These are phyloP conservation scores for Candida stauntonica DNA, from an alignment of 805 yeast genomes.

Conservation along the genomic window DNA sequence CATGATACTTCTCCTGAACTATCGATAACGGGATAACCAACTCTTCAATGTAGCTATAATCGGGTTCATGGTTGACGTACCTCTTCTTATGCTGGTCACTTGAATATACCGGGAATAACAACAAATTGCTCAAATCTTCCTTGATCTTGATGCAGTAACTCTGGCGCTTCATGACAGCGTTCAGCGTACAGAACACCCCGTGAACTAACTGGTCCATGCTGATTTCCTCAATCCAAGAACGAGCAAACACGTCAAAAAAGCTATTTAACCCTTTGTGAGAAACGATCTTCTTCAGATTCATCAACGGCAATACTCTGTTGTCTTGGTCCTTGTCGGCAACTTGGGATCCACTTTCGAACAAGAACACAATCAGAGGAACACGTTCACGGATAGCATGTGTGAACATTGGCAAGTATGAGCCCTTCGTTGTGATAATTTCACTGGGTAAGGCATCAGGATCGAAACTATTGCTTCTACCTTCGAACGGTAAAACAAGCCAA, in stretches of 20 bases:
- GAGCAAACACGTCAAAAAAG: constrained; percentile 40
- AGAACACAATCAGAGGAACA: constrained; percentile 36
- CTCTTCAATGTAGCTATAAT: constrained; percentile 5
- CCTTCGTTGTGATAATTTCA: constrained; percentile 8
- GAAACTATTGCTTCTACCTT: constrained; percentile 21
- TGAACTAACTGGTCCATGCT: constrained; percentile 33
- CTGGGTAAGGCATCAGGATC: constrained; percentile 12
- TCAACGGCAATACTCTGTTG: constrained; percentile 10
- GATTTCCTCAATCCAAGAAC: constrained; percentile 34
- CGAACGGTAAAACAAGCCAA: constrained; percentile 39
- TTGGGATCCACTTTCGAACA: constrained; percentile 28
- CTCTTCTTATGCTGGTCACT: not conserved
- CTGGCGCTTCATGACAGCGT: constrained; percentile 14
- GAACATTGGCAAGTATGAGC: constrained; percentile 27
- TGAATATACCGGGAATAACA: constrained; percentile 28
- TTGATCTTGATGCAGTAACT: constrained; percentile 39
- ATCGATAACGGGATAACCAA: constrained; percentile 13
- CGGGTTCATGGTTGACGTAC: not conserved
- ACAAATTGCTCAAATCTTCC: constrained; percentile 29
- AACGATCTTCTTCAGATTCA: constrained; percentile 7
- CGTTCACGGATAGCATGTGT: constrained; percentile 22
- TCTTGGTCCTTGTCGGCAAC: constrained; percentile 10
- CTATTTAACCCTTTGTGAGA: constrained; percentile 10
- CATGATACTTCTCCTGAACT: constrained; percentile 7
- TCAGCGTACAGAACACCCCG: constrained; percentile 41